Conservation (phyloP, 2,329 filamentous ascomycete species). For the Claviceps digitariae region DNA sequence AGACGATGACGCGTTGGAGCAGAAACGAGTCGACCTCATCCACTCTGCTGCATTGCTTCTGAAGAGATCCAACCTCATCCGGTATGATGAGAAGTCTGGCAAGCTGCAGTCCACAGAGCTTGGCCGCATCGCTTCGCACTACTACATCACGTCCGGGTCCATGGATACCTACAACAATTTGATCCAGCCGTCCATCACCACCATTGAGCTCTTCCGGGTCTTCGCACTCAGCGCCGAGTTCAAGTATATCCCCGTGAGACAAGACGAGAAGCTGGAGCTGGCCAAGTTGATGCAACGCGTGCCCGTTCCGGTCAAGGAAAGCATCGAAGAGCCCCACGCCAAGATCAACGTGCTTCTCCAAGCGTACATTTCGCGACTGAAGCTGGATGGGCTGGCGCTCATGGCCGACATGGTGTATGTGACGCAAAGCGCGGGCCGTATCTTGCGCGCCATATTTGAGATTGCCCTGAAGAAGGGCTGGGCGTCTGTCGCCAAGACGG, state of each 20-base stretch:
- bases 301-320: constrained; percentile 93
- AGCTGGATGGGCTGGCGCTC: constrained; percentile 81
- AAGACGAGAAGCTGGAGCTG: constrained; percentile 94
- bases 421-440: constrained; percentile 93
- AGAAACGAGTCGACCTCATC: constrained; percentile 93
- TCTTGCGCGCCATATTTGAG: constrained; percentile 89
- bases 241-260: constrained; percentile 95
- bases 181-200: constrained; percentile 82
- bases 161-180: constrained; percentile 97
- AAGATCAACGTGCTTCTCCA: constrained; percentile 98
- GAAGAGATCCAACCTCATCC: constrained; percentile 77
- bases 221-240: constrained; percentile 96
- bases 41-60: constrained; percentile 84
- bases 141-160: constrained; percentile 92
- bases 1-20: constrained; percentile 79
- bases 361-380: constrained; percentile 89
- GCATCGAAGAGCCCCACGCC: constrained; percentile 88
- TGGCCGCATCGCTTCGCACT: constrained; percentile 90
- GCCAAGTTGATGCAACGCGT: constrained; percentile 82
- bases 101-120: constrained; percentile 84
- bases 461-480: constrained; percentile 96
- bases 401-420: constrained; percentile 99
- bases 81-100: constrained; percentile 90
- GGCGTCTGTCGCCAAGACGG: constrained; percentile 83
- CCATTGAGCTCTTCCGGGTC: constrained; percentile 91